Percentiles rank a stretch among this genome's conserved stretches.
phyloP scores from a whole-genome alignment of 2,329 filamentous ascomycete genomes.

The Cadophora luteo-olivacea region DNA sequence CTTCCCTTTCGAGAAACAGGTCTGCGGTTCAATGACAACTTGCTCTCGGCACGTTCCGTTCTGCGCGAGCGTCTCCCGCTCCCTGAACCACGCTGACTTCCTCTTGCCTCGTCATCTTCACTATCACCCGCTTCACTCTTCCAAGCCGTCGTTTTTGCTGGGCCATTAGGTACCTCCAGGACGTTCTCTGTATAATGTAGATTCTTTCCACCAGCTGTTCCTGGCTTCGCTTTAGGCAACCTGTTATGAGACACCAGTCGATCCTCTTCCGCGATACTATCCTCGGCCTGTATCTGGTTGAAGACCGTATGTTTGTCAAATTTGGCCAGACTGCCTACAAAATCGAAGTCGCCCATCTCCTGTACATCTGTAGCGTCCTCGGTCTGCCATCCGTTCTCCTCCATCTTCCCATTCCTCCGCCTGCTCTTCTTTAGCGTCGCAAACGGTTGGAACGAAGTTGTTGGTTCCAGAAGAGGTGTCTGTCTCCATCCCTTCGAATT shows the following conservation, averaged over 20 bases:
- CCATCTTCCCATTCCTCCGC: conserved; percentile 47
- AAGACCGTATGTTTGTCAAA: conserved; percentile 95
- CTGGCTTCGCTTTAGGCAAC: conserved; percentile 61
- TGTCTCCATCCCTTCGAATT: conserved; percentile 72
- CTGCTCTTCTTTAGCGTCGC: conserved; percentile 61
- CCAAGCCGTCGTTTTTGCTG: conserved; percentile 54
- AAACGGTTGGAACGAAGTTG: conserved; percentile 67
- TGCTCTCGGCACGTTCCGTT: conserved; percentile 46
- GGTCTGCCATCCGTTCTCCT: conserved; percentile 89
- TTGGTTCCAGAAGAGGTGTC: conserved; percentile 69
- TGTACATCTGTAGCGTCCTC: conserved; percentile 95
- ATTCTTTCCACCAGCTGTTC: conserved; percentile 84
- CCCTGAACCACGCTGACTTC: conserved; percentile 40
- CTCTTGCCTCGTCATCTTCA: conserved; percentile 39
- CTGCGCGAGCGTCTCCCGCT: conserved; percentile 49
- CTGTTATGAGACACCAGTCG: conserved; percentile 92
- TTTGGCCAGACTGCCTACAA: conserved; percentile 85
- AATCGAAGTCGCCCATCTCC: conserved; percentile 94
- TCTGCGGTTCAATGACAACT: conserved; percentile 40
- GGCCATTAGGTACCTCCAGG: conserved; percentile 63
- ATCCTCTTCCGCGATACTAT: conserved; percentile 86
- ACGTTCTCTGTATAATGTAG: conserved; percentile 92
- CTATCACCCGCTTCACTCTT: conserved; percentile 77
- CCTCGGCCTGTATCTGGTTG: conserved; percentile 87
- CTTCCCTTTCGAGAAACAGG: conserved; percentile 47